A percentile compares a stretch with the other conserved stretches of the same genome.
These are phyloP conservation scores for Tricholoma matsutake DNA, from an alignment of 768 basidiomycete genomes.

Conservation along the genomic window DNA sequence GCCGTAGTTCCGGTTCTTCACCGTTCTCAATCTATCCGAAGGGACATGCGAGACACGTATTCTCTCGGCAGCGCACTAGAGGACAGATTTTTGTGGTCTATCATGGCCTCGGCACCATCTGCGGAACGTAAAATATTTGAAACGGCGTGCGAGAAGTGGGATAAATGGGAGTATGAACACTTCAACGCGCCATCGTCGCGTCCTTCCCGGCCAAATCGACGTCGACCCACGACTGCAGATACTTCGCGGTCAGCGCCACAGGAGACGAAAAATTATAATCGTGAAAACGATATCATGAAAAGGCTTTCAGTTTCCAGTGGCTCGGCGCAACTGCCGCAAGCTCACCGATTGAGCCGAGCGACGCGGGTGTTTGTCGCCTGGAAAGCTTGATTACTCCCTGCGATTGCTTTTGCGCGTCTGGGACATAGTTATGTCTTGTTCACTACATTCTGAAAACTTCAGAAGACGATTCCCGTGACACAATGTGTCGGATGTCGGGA, in stretches of 20 bases:
- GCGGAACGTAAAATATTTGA: conserved; percentile 56
- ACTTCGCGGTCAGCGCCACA: background rate
- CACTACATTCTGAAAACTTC: background rate
- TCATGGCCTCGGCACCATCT: conserved; percentile 37
- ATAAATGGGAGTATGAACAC: conserved; percentile 41
- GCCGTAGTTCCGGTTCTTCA: background rate
- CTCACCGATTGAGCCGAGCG: conserved; percentile 47
- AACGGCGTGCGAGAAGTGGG: conserved; percentile 55
- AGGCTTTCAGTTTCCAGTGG: conserved; percentile 7
- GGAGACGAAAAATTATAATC: background rate
- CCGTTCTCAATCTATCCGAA: conserved; percentile 21
- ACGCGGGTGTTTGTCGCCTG: conserved; percentile 56
- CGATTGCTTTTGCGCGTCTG: background rate
- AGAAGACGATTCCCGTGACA: background rate
- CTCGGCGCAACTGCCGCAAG: conserved; percentile 22
- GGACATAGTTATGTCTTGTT: too few relatives aligned
- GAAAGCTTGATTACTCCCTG: conserved; percentile 36
- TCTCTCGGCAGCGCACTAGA: conserved; percentile 41
- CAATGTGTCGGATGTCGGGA: background rate
- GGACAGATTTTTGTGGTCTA: conserved; percentile 49
- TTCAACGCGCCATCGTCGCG: conserved; percentile 4
- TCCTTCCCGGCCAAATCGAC: conserved; percentile 3
- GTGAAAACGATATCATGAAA: conserved; percentile 1
- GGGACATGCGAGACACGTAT: conserved; percentile 66
- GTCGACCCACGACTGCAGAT: background rate